These are phyloP conservation scores for Tulasnella calospora DNA, from an alignment of 768 basidiomycete genomes.

Conservation along the genomic window DNA sequence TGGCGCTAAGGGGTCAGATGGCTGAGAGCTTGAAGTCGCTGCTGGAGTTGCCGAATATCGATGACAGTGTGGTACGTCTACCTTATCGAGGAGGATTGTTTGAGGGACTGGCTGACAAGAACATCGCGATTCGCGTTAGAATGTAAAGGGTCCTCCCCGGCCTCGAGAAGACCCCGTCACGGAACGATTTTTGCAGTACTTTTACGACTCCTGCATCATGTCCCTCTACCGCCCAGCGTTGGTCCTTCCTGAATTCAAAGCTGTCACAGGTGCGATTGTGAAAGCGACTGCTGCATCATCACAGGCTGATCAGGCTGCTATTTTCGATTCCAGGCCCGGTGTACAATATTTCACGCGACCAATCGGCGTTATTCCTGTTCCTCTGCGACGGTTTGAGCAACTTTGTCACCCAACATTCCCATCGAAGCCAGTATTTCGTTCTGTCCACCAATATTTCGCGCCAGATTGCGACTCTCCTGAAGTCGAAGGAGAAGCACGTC, in stretches of 20 bases:
- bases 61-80: constrained; percentile 29
- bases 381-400: constrained; percentile 88
- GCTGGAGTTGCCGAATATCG: constrained; percentile 63
- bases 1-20: constrained; percentile 85
- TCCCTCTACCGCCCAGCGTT: constrained; percentile 74
- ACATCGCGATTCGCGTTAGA: constrained; percentile 11
- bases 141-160: not conserved
- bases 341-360: constrained; percentile 61
- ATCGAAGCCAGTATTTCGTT: constrained; percentile 87
- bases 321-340: constrained; percentile 43
- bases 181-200: constrained; percentile 88
- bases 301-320: not conserved
- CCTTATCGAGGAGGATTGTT: constrained; percentile 26
- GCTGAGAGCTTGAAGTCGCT: constrained; percentile 80
- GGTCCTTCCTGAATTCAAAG: constrained; percentile 67
- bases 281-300: not conserved
- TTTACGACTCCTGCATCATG: constrained; percentile 76
- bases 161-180: constrained; percentile 68
- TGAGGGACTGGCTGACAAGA: constrained; percentile 29
- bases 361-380: constrained; percentile 78
- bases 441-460: constrained; percentile 71
- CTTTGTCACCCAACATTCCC: constrained; percentile 82
- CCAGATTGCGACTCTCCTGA: constrained; percentile 71
- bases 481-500: constrained; percentile 83
- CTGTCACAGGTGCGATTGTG: constrained; percentile 42